Percentiles rank a stretch among this genome's conserved stretches.
phyloP scores from a whole-genome alignment of 2,329 filamentous ascomycete species.

The Neofusicoccum umdonicola region DNA sequence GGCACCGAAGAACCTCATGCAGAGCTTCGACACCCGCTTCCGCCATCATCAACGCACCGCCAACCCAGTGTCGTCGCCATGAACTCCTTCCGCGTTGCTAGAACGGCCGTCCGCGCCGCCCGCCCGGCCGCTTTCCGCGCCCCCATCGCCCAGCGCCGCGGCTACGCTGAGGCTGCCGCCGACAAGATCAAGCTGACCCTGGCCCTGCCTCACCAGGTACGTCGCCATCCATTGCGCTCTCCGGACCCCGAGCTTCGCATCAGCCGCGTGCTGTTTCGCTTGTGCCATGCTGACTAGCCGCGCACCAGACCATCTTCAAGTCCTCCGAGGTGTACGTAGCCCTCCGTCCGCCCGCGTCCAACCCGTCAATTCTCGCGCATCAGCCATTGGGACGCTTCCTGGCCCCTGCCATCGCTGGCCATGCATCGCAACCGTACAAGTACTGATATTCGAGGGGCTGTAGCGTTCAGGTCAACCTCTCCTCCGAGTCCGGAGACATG shows the following conservation, averaged over 20 bases:
- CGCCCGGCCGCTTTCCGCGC: slow-evolving; percentile 71
- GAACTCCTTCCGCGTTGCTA: slow-evolving; percentile 92
- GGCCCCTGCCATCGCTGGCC: slow-evolving; percentile 11
- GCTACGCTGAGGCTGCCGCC: slow-evolving; percentile 66
- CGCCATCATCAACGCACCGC: slow-evolving; percentile 14
- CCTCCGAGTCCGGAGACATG: slow-evolving; percentile 98
- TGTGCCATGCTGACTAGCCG: background rate
- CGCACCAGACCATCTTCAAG: slow-evolving; percentile 63
- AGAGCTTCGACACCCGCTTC: slow-evolving; percentile 5
- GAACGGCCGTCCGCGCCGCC: slow-evolving; percentile 78
- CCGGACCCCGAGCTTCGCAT: background rate
- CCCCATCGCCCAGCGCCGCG: slow-evolving; percentile 72
- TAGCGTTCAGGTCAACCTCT: slow-evolving; percentile 97
- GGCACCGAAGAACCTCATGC: slow-evolving; percentile 15
- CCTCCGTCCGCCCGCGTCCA: slow-evolving; percentile 28
- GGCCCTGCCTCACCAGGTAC: slow-evolving; percentile 96
- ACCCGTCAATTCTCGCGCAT: slow-evolving; percentile 3
- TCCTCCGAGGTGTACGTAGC: slow-evolving; percentile 66
- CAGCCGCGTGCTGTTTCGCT: background rate
- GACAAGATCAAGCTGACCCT: slow-evolving; percentile 92
- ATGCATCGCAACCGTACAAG: slow-evolving; percentile 16
- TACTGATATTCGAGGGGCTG: slow-evolving; percentile 31
- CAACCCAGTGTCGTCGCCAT: slow-evolving; percentile 51
- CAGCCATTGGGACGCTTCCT: background rate
- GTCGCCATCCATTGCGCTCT: slow-evolving; percentile 30